These are phyloP conservation scores for Pichia sp. DNA, from an alignment of 1,139 yeast species.

Conservation along the genomic window DNA sequence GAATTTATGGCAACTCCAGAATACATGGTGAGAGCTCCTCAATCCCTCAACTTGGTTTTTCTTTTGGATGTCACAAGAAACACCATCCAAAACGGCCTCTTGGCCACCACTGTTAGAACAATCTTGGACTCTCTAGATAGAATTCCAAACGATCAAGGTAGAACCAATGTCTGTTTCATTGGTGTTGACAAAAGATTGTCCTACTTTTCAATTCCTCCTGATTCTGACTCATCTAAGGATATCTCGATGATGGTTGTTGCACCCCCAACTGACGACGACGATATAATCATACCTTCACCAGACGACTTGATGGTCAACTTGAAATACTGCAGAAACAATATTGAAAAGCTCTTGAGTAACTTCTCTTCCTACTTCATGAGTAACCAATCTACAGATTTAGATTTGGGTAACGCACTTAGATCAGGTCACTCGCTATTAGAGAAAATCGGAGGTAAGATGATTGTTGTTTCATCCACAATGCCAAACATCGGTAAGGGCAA, in stretches of 20 bases:
- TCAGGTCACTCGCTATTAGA: constrained; percentile 80
- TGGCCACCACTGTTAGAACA: constrained; percentile 85
- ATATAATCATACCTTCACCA: constrained; percentile 89
- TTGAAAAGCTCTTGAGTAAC: constrained; percentile 68
- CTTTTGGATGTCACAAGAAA: constrained; percentile 81
- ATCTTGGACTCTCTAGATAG: constrained; percentile 82
- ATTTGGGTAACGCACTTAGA: constrained; percentile 88
- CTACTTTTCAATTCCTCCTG: constrained; percentile 68
- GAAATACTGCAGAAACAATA: constrained; percentile 63
- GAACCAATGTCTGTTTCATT: constrained; percentile 80
- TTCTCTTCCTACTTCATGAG: constrained; percentile 69
- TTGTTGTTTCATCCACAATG: constrained; percentile 72
- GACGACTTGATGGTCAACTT: constrained; percentile 76
- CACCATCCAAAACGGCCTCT: constrained; percentile 75
- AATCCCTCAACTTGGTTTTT: constrained; percentile 85
- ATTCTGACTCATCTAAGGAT: constrained; percentile 41
- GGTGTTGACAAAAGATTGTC: constrained; percentile 88
- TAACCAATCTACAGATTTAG: constrained; percentile 66
- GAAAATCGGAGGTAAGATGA: constrained; percentile 84
- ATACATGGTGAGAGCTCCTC: constrained; percentile 92
- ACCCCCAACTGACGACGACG: constrained; percentile 86
- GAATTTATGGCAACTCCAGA: constrained; percentile 95
- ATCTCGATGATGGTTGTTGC: constrained; percentile 79
- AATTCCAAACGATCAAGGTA: constrained; percentile 79
- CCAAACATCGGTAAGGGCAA: constrained; percentile 88